Percentiles rank a stretch among this genome's conserved stretches.
Conservation (phyloP, 768 basidiomycete genomes). For the Calvatia gigantea region DNA sequence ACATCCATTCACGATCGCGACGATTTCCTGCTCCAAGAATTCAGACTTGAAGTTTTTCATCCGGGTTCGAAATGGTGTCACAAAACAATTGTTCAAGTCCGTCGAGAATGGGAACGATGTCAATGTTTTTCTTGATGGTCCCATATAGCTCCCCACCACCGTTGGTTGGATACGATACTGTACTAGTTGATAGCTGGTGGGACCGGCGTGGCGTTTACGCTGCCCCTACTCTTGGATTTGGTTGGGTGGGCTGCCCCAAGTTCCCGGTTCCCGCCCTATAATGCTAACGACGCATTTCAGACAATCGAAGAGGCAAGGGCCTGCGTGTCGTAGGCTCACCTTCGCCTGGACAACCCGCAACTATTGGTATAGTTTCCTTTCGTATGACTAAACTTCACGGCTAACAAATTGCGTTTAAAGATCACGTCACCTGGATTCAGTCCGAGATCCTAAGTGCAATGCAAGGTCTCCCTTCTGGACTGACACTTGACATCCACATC, state of each 20-base stretch:
- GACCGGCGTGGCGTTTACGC: constrained; percentile 45
- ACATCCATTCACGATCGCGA: constrained; percentile 63
- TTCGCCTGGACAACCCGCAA: constrained; percentile 47
- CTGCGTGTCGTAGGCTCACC: constrained; percentile 27
- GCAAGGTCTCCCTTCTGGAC: constrained; percentile 21
- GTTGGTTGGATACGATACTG: constrained; percentile 32
- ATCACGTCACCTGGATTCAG: constrained; percentile 44
- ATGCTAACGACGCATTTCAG: constrained; percentile 15
- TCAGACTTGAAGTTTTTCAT: constrained; percentile 50
- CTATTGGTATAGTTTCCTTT: constrained; percentile 23
- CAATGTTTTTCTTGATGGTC: constrained; percentile 51
- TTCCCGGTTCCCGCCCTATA: background rate
- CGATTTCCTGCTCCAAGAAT: constrained; percentile 24
- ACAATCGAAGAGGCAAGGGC: constrained; percentile 21
- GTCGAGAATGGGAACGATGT: constrained; percentile 18
- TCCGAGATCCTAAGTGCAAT: constrained; percentile 31
- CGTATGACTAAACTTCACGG: too few relatives aligned
- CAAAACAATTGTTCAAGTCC: constrained; percentile 38
- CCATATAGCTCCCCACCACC: constrained; percentile 39
- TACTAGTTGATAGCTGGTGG: constrained; percentile 45
- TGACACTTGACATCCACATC: constrained; percentile 36
- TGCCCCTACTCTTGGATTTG: constrained; percentile 40
- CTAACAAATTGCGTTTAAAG: constrained; percentile 14
- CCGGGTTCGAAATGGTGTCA: constrained; percentile 60
- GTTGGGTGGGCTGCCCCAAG: constrained; percentile 28